phyloP scores from a whole-genome alignment of 1,284 basidiomycete species.

The Apiotrichum mycotoxinovorans region DNA sequence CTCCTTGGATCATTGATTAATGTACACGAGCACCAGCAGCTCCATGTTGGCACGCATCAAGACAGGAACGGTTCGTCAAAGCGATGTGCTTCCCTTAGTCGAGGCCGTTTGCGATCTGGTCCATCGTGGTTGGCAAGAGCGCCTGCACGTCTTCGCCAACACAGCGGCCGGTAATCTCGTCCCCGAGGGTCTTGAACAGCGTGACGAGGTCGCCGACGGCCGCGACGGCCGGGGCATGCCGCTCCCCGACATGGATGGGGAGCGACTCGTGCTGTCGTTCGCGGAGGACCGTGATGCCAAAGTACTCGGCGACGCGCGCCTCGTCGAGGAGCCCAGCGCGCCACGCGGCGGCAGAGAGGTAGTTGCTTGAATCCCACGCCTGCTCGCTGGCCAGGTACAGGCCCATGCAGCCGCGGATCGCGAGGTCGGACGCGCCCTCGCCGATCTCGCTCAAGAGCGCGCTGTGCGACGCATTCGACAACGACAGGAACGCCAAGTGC shows the following conservation, averaged over 20 bases:
- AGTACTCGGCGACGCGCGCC: constrained; percentile 27
- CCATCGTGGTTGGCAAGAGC: constrained; percentile 4
- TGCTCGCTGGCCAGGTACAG: constrained; percentile 32
- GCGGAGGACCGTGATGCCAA: constrained; percentile 27
- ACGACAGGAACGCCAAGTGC: constrained; percentile 22
- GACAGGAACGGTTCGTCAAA: too few relatives aligned
- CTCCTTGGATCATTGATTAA: too few relatives aligned
- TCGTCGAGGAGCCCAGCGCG: constrained; percentile 19
- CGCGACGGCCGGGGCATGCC: constrained; percentile 21
- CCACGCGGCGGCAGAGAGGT: constrained; percentile 27
- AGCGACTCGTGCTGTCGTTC: constrained; percentile 37
- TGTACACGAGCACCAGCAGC: too few relatives aligned
- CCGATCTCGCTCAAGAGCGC: constrained; percentile 23
- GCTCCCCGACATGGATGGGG: constrained; percentile 33
- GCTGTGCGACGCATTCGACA: constrained; percentile 22
- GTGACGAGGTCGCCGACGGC: constrained; percentile 19
- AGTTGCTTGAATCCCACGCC: constrained; percentile 24
- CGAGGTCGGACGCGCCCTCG: constrained; percentile 20
- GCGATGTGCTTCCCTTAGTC: too few relatives aligned
- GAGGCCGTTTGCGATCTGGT: constrained; percentile 1
- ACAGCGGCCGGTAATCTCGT: constrained; percentile 16
- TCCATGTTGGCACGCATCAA: too few relatives aligned
- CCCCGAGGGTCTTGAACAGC: constrained; percentile 22
- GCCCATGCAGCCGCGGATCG: constrained; percentile 31
- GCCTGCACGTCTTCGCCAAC: constrained; percentile 29